A percentile compares a stretch with the other conserved stretches of the same genome.
Evolutionary conservation across 2,329 filamentous ascomycete genomes (phyloP).

Genomic region (Sporothrix brasiliensis): DNA sequence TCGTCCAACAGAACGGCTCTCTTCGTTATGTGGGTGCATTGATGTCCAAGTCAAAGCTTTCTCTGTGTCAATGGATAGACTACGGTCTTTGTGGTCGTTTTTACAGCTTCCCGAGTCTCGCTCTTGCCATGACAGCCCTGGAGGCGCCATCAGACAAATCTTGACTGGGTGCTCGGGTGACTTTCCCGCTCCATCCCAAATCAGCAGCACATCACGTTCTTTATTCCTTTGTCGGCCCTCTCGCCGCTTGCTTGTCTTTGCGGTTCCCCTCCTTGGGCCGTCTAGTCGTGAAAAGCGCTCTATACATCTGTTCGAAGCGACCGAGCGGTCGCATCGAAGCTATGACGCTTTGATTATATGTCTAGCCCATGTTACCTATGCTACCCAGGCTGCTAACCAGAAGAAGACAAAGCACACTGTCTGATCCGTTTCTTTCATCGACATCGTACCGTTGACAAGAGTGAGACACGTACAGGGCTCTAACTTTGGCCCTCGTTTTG

Average conservation of each 20-base stretch:
- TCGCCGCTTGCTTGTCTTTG: not conserved
- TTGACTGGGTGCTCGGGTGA: not conserved
- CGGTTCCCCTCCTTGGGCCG: not conserved
- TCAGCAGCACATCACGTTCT: conserved; percentile 6
- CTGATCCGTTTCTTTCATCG: not conserved
- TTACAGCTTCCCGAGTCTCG: not conserved
- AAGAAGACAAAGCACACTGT: not conserved
- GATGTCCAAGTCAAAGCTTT: not conserved
- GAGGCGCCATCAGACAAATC: not conserved
- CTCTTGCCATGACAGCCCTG: not conserved
- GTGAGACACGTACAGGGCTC: conserved; percentile 11
- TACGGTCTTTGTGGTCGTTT: not conserved
- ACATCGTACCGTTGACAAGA: not conserved
- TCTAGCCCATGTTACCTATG: not conserved
- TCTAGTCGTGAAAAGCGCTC: not conserved
- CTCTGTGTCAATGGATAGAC: too few relatives aligned
- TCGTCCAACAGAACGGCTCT: not conserved
- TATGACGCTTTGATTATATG: conserved; percentile 23
- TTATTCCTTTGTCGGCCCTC: not conserved
- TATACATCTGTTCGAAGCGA: not conserved
- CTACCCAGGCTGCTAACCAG: not conserved
- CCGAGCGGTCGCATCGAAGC: conserved; percentile 6
- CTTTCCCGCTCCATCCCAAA: not conserved
- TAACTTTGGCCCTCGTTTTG: too few relatives aligned
- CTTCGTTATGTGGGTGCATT: not conserved